Conservation (phyloP, 2,329 filamentous ascomycete genomes). For the Fusarium agapanthi region DNA sequence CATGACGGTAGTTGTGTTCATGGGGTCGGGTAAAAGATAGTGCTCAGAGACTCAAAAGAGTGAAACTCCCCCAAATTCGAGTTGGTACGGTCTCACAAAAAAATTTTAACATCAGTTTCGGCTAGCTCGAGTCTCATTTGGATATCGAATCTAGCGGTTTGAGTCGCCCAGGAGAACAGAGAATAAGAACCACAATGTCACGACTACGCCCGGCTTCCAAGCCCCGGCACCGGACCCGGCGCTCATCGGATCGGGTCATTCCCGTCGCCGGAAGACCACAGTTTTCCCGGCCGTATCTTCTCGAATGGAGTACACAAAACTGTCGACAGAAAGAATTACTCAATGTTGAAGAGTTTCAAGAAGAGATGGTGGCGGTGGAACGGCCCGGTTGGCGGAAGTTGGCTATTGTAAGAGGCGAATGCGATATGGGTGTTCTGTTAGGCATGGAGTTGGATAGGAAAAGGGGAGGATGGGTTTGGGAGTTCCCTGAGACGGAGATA, state of each 20-base stretch:
- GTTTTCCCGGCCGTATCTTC: constrained; percentile 31
- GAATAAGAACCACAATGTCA: constrained; percentile 18
- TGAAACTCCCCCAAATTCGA: neutral
- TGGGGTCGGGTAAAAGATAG: constrained; percentile 13
- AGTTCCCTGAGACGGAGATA: constrained; percentile 35
- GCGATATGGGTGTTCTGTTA: constrained; percentile 28
- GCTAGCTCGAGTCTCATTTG: neutral
- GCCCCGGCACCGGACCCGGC: constrained; percentile 29
- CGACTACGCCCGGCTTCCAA: constrained; percentile 25
- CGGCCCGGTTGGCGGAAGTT: constrained; percentile 32
- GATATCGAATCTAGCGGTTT: neutral
- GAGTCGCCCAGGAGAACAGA: neutral
- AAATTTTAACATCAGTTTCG: neutral
- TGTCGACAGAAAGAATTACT: constrained; percentile 31
- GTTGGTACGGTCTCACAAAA: neutral
- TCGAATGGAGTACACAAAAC: constrained; percentile 38
- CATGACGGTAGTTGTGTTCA: constrained; percentile 37
- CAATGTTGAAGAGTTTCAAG: constrained; percentile 26
- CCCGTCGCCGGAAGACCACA: constrained; percentile 4
- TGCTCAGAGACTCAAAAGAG: constrained; percentile 26
- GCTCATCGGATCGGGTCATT: constrained; percentile 35
- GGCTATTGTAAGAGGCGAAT: constrained; percentile 36
- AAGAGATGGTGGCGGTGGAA: constrained; percentile 29
- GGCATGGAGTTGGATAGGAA: constrained; percentile 29
- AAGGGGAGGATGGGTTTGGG: constrained; percentile 35